Percentiles rank a stretch among this genome's conserved stretches.
Evolutionary conservation across 2,329 filamentous ascomycete species (phyloP).

Genomic region (Colletotrichum spinosum): DNA sequence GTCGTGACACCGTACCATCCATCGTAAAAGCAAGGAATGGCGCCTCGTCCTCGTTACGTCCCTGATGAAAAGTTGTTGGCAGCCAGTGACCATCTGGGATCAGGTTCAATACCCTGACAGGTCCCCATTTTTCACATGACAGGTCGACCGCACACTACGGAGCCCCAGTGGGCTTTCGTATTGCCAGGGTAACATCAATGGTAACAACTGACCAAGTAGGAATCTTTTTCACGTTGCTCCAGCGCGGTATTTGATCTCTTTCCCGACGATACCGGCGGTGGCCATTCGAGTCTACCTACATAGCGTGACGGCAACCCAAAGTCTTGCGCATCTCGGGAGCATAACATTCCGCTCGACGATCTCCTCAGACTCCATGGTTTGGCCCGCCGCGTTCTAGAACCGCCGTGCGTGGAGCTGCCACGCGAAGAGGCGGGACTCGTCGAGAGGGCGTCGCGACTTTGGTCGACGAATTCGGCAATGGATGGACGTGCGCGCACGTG

Average conservation of each 20-base stretch:
- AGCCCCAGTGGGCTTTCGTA: conserved; percentile 3
- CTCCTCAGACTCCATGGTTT: no score
- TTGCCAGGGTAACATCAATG: conserved; percentile 8
- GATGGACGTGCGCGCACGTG: conserved; percentile 4
- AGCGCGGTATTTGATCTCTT: background rate
- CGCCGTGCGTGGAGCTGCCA: conserved; percentile 9
- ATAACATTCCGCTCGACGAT: no score
- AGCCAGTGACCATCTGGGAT: background rate
- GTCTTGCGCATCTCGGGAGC: no score
- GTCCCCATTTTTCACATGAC: background rate
- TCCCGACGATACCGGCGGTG: background rate
- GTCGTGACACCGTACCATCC: no score
- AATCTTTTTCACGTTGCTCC: background rate
- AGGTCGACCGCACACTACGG: conserved; percentile 11
- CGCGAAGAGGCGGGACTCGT: conserved; percentile 3
- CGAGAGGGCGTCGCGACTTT: no score
- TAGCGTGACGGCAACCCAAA: no score
- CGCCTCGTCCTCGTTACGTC: no score
- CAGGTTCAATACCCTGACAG: background rate
- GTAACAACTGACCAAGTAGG: background rate
- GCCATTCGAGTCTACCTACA: no score
- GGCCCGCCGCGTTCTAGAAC: conserved; percentile 15
- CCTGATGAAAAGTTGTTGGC: background rate
- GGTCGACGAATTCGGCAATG: conserved; percentile 7
- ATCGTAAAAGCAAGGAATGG: no score